phyloP scores from a whole-genome alignment of 805 yeast genomes.

The Yarrowia hollandica region DNA sequence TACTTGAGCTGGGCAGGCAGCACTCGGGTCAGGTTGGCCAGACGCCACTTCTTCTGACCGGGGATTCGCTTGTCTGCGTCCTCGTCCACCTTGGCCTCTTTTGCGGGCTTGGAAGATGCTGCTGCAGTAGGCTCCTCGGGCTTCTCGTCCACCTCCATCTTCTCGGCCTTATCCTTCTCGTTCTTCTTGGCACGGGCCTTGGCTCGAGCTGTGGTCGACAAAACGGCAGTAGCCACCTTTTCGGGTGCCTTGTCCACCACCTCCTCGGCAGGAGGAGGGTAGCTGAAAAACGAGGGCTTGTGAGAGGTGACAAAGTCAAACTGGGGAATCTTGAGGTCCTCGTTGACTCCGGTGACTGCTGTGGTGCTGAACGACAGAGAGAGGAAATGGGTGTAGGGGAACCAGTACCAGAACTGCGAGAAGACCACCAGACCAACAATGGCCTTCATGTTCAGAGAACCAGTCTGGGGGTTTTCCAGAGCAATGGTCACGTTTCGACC shows the following conservation, averaged over 20 bases:
- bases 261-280: constrained; percentile 85
- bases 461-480: constrained; percentile 75
- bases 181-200: constrained; percentile 81
- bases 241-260: constrained; percentile 80
- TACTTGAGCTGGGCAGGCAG: constrained; percentile 85
- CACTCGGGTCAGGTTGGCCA: constrained; percentile 82
- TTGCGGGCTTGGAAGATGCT: constrained; percentile 8
- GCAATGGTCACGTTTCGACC: constrained; percentile 96
- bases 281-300: constrained; percentile 75
- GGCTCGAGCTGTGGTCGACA: constrained; percentile 92
- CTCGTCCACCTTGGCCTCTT: constrained; percentile 38
- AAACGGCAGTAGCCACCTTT: constrained; percentile 86
- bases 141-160: constrained; percentile 34
- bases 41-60: constrained; percentile 49
- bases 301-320: constrained; percentile 79
- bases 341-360: constrained; percentile 79
- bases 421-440: constrained; percentile 89
- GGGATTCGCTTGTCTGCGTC: constrained; percentile 32
- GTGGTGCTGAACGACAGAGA: constrained; percentile 92
- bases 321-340: constrained; percentile 82
- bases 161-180: constrained; percentile 36
- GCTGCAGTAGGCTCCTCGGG: constrained; percentile 37
- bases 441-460: constrained; percentile 85
- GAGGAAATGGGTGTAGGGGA: constrained; percentile 91
- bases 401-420: constrained; percentile 98